These are phyloP conservation scores for Aplosporella prunicola DNA, from an alignment of 2,329 filamentous ascomycete genomes.

Conservation along the genomic window DNA sequence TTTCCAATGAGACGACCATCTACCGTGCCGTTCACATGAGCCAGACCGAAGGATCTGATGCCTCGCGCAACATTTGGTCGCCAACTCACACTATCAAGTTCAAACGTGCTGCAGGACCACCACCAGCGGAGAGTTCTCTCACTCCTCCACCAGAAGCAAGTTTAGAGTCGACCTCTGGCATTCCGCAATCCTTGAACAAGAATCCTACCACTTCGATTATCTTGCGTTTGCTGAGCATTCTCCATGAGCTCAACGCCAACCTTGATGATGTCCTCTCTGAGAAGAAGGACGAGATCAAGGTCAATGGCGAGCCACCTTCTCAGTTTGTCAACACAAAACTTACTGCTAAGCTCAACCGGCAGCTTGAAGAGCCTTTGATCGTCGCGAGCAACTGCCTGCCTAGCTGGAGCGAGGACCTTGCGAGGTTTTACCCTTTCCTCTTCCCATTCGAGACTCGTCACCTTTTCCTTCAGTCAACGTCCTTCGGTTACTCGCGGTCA, in stretches of 20 bases:
- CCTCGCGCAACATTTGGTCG: constrained; percentile 76
- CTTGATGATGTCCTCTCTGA: constrained; percentile 82
- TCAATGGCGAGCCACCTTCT: constrained; percentile 73
- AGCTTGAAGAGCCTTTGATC: constrained; percentile 91
- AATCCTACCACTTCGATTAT: constrained; percentile 81
- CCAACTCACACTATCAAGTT: constrained; percentile 87
- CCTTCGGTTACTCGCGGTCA: constrained; percentile 92
- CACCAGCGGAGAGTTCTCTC: constrained; percentile 62
- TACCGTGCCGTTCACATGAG: constrained; percentile 74
- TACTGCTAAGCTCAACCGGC: constrained; percentile 92
- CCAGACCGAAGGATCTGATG: constrained; percentile 52
- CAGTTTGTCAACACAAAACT: constrained; percentile 99
- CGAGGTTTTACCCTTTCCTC: constrained; percentile 87
- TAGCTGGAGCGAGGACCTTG: constrained; percentile 90
- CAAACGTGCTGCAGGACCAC: constrained; percentile 72
- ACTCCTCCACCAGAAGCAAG: constrained; percentile 44
- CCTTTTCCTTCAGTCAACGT: constrained; percentile 93
- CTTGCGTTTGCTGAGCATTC: constrained; percentile 73
- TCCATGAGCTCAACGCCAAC: constrained; percentile 88
- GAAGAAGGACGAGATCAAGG: constrained; percentile 58
- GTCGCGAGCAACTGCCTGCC: constrained; percentile 95
- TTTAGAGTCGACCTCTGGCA: constrained; percentile 44
- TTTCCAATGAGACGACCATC: constrained; percentile 87
- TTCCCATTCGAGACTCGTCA: constrained; percentile 98
- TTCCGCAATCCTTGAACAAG: constrained; percentile 72